These are phyloP conservation scores for Vitis vinifera DNA, from an alignment of 164 flowering plant genomes.

Conservation along the genomic window DNA sequence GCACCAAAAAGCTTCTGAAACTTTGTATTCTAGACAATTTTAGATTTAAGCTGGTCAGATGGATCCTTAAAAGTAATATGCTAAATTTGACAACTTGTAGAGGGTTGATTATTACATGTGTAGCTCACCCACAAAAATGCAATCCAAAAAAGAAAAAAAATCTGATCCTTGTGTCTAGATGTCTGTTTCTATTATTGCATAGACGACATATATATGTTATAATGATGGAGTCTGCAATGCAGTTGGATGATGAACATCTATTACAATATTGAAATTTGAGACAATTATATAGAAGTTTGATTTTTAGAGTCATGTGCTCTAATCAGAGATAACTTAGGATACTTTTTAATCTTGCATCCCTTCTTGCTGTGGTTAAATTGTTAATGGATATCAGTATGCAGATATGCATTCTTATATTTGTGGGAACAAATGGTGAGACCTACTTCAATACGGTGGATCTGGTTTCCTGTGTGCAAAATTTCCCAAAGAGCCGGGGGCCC, in stretches of 20 bases:
- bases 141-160: too few relatives aligned
- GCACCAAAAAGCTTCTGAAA: too few relatives aligned
- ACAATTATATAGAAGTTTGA: not conserved
- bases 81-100: too few relatives aligned
- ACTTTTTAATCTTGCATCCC: not conserved
- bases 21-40: too few relatives aligned
- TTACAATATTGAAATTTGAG: not conserved
- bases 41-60: too few relatives aligned
- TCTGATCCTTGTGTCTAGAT: too few relatives aligned
- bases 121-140: too few relatives aligned
- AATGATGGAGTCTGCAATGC: too few relatives aligned
- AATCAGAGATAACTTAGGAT: not conserved
- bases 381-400: conserved; percentile 29
- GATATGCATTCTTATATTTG: conserved; percentile 91
- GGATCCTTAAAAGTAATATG: too few relatives aligned
- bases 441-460: conserved; percentile 90
- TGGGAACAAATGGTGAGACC: conserved; percentile 96
- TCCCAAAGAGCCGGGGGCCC: conserved; percentile 93
- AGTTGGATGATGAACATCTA: not conserved
- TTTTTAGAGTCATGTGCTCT: not conserved
- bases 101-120: too few relatives aligned
- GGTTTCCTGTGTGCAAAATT: conserved; percentile 95
- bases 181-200: too few relatives aligned
- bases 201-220: too few relatives aligned
- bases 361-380: not conserved